Evolutionary conservation across 805 yeast species (phyloP).

Genomic region (Wickerhamiella alocasiicola): DNA sequence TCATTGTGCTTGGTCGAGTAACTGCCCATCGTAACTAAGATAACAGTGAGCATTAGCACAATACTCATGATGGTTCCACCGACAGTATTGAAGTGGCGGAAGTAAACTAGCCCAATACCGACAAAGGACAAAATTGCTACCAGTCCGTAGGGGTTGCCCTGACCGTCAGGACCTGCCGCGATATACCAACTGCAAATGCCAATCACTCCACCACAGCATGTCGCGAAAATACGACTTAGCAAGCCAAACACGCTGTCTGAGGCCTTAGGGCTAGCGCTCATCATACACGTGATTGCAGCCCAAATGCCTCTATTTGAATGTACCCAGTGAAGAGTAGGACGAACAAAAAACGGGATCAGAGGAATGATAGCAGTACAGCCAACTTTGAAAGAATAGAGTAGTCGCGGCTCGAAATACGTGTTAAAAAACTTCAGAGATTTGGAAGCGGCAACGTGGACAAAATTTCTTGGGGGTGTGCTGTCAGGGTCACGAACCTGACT

Average conservation of each 20-base stretch:
- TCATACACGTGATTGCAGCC: conserved; percentile 2
- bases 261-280: conserved; percentile 3
- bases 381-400: background rate
- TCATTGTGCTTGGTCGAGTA: conserved; percentile 3
- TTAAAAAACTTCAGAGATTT: background rate
- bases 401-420: background rate
- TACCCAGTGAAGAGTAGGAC: background rate
- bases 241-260: conserved; percentile 1
- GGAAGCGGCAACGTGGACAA: background rate
- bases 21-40: background rate
- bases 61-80: background rate
- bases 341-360: background rate
- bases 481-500: conserved; percentile 1
- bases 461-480: conserved; percentile 1
- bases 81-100: background rate
- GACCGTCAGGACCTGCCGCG: conserved; percentile 1
- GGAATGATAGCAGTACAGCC: conserved; percentile 3
- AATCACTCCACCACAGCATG: background rate
- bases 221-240: background rate
- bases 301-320: background rate
- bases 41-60: background rate
- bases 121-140: background rate
- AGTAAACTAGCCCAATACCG: background rate
- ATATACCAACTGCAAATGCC: conserved; percentile 1
- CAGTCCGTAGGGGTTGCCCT: conserved; percentile 2